A percentile compares a stretch with the other conserved stretches of the same genome.
phyloP scores from a whole-genome alignment of 2,329 filamentous ascomycete species.

The Myriangium duriaei region DNA sequence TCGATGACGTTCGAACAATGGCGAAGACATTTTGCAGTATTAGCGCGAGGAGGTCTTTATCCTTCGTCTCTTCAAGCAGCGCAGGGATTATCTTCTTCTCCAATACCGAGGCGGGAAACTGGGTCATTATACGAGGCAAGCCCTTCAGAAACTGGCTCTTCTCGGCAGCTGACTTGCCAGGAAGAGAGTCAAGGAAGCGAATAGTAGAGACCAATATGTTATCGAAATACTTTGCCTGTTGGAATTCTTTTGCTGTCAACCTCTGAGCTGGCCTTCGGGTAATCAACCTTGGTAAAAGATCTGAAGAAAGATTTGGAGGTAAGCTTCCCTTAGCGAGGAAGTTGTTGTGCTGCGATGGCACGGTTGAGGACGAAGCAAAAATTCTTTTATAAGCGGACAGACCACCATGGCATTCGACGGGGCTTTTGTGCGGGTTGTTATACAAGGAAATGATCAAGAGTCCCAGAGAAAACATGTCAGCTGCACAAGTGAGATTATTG shows the following conservation, averaged over 20 bases:
- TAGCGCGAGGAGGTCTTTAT: slow-evolving; percentile 70
- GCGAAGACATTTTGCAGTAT: slow-evolving; percentile 89
- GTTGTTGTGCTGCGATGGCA: slow-evolving; percentile 70
- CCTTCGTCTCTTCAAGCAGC: slow-evolving; percentile 84
- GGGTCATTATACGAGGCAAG: slow-evolving; percentile 71
- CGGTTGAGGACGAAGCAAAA: slow-evolving; percentile 64
- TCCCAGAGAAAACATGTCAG: slow-evolving; percentile 90
- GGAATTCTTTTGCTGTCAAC: slow-evolving; percentile 79
- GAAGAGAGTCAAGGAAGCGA: slow-evolving; percentile 81
- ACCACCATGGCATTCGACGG: slow-evolving; percentile 70
- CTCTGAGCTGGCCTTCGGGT: slow-evolving; percentile 78
- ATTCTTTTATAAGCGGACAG: slow-evolving; percentile 73
- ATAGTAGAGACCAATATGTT: slow-evolving; percentile 95
- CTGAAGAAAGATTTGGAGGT: slow-evolving; percentile 61
- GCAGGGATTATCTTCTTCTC: slow-evolving; percentile 90
- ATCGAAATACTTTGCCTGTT: slow-evolving; percentile 91
- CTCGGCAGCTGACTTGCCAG: slow-evolving; percentile 81
- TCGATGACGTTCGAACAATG: slow-evolving; percentile 67
- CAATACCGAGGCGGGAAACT: slow-evolving; percentile 85
- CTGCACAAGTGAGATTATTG: slow-evolving; percentile 67
- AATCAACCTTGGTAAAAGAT: slow-evolving; percentile 74
- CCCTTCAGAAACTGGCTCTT: slow-evolving; percentile 88
- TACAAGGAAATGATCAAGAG: slow-evolving; percentile 81
- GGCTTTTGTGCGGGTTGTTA: slow-evolving; percentile 85
- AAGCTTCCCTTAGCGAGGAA: slow-evolving; percentile 70